phyloP scores from a whole-genome alignment of 441 rosid genomes.

The Heliophila coronopifolia region DNA sequence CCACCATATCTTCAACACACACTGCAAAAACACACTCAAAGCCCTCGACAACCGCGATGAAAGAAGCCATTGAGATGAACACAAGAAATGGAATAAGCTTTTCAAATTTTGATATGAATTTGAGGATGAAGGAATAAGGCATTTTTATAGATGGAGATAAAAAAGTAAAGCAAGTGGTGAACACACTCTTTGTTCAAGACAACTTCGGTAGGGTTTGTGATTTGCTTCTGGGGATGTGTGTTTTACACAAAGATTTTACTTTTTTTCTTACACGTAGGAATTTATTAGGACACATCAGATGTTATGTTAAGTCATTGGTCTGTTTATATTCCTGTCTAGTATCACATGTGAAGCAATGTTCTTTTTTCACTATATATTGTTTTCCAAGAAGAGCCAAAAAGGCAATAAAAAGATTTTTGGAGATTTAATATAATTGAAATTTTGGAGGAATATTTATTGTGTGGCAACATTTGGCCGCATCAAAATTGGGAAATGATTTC shows the following conservation, averaged over 20 bases:
- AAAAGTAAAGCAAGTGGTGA: slow-evolving; percentile 4
- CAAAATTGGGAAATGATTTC: too few species aligned
- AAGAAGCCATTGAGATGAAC: background rate
- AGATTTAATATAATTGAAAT: background rate
- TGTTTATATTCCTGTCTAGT: background rate
- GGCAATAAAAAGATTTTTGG: background rate
- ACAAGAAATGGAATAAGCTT: slow-evolving; percentile 4
- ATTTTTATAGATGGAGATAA: slow-evolving; percentile 18
- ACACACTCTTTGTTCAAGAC: background rate
- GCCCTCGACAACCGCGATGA: background rate
- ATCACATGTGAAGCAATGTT: background rate
- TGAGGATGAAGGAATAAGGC: background rate
- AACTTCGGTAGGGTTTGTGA: slow-evolving; percentile 9
- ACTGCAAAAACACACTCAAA: background rate
- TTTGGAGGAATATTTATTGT: too few species aligned
- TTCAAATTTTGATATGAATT: slow-evolving; percentile 10
- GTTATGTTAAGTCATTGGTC: background rate
- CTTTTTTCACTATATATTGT: background rate
- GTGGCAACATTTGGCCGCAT: too few species aligned
- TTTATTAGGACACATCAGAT: slow-evolving; percentile 19
- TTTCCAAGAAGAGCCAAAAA: background rate
- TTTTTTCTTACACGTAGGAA: slow-evolving; percentile 20
- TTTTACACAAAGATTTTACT: background rate
- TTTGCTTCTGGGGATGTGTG: slow-evolving; percentile 15
- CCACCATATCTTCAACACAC: slow-evolving; percentile 6